These are phyloP conservation scores for Candida andamanensis DNA, from an alignment of 805 yeast species.

Conservation along the genomic window DNA sequence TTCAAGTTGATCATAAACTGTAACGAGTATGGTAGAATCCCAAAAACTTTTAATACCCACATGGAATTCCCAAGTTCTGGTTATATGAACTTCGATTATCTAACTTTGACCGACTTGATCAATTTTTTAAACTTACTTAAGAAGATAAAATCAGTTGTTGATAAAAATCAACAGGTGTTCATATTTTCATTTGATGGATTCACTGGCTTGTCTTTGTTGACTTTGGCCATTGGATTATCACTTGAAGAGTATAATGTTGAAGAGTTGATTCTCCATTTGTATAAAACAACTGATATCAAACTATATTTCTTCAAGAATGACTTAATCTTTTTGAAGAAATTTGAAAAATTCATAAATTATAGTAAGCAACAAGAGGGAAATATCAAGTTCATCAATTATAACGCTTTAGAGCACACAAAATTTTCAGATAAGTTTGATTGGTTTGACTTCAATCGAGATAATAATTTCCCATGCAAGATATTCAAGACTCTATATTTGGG, in stretches of 20 bases:
- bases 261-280: conserved; percentile 20
- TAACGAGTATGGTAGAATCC: conserved; percentile 47
- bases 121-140: conserved; percentile 26
- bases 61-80: conserved; percentile 34
- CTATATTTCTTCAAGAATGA: conserved; percentile 28
- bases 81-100: conserved; percentile 14
- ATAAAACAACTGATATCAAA: conserved; percentile 13
- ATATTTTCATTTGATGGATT: conserved; percentile 35
- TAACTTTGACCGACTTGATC: conserved; percentile 21
- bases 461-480: conserved; percentile 33
- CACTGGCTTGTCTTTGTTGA: conserved; percentile 28
- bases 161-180: conserved; percentile 19
- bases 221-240: conserved; percentile 15
- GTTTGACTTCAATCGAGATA: conserved; percentile 26
- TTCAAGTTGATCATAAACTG: conserved; percentile 57
- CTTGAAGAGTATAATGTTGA: conserved; percentile 14
- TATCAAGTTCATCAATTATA: conserved; percentile 10
- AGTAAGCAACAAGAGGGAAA: conserved; percentile 3
- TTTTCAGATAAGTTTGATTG: conserved; percentile 19
- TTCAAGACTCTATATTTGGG: conserved; percentile 27
- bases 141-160: conserved; percentile 18
- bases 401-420: conserved; percentile 1
- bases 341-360: conserved; percentile 24
- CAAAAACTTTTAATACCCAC: conserved; percentile 25
- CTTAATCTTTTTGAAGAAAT: conserved; percentile 21